Evolutionary conservation across 306 rosid species (phyloP), one percentile per base, ranked within the genome.

Genomic region (Sophora flavescens): DNA sequence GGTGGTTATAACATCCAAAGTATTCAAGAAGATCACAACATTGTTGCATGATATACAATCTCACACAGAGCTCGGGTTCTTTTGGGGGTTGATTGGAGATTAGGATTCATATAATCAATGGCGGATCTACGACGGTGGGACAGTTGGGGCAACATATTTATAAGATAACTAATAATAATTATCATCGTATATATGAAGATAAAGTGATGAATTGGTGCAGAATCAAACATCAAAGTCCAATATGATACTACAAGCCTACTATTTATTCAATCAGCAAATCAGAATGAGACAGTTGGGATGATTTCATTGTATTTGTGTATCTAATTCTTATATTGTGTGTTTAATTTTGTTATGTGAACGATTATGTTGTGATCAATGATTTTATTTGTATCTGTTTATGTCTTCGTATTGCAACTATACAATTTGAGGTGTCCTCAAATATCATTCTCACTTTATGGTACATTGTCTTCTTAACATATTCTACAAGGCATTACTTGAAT

Each of bases 331-430:
- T 45, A 26, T 52, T 71, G 66, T 75, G 74, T 44, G 74, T 82
- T 84, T n/a, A n/a, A 76, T 53, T 56, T 81, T 80, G 69, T 57
- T 79, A 88, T 75, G 84, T 86, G 86, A 81, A 91, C 67, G 88
- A 62, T 75, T 71, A 68, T 79, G 68, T 56, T 84, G 87, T 78
- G 56, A 79, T 47, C 75, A 70, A 70, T 62, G 57, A 41, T 48
- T 71, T 81, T 56, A 9, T 77, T 61, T 72, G 78, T 74, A 64
- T 54, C 10, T 78, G 68, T 70, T 82, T 38, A n/a, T 68, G 58
- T 58, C 41, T 65, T 39, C 28, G 12, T 72, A 77, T 79, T 66
- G 70, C 77, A 77, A 72, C 71, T 58, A 70, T 54, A 70, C 79
- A 61, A 58, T 85, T 81, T 70, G 50, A 77, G 63, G 53, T 53